phyloP scores from a whole-genome alignment of 1,284 basidiomycete species.

The Dichomitus squalens region DNA sequence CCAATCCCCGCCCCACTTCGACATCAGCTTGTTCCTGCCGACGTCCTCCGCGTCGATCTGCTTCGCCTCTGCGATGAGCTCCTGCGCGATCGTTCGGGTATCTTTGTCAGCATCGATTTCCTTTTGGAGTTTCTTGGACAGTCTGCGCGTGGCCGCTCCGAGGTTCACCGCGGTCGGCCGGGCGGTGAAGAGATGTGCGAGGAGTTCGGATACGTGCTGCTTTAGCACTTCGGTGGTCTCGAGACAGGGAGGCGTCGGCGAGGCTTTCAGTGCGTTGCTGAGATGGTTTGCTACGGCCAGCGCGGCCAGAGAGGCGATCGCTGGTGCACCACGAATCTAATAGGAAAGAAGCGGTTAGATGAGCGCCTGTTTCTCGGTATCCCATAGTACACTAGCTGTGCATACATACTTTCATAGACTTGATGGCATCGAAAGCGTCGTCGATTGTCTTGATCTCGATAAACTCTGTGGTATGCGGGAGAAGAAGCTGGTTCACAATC shows the following conservation, averaged over 20 bases:
- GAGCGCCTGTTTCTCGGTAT: background rate
- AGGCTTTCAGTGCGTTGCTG: conserved; percentile 44
- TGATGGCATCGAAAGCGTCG: conserved; percentile 89
- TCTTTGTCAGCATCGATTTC: conserved; percentile 44
- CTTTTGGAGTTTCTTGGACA: conserved; percentile 51
- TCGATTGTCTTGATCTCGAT: conserved; percentile 72
- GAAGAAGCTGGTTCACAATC: conserved; percentile 84
- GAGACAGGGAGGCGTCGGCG: conserved; percentile 52
- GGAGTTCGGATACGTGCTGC: conserved; percentile 54
- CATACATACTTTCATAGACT: conserved; percentile 83
- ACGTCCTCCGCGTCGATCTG: conserved; percentile 83
- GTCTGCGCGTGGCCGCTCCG: conserved; percentile 76
- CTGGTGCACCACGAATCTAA: conserved; percentile 91
- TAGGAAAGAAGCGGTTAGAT: background rate
- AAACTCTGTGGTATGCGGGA: conserved; percentile 82
- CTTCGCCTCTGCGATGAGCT: conserved; percentile 64
- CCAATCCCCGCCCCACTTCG: conserved; percentile 85
- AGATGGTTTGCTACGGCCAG: conserved; percentile 74
- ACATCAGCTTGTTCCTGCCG: conserved; percentile 81
- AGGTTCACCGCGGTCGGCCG: conserved; percentile 96
- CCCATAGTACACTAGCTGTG: background rate
- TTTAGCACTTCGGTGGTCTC: conserved; percentile 50
- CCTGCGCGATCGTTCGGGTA: conserved; percentile 51
- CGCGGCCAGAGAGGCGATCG: conserved; percentile 90
- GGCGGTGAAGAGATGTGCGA: conserved; percentile 79